phyloP scores from a whole-genome alignment of 2,329 filamentous ascomycete species.

The Ascochyta koolunga region DNA sequence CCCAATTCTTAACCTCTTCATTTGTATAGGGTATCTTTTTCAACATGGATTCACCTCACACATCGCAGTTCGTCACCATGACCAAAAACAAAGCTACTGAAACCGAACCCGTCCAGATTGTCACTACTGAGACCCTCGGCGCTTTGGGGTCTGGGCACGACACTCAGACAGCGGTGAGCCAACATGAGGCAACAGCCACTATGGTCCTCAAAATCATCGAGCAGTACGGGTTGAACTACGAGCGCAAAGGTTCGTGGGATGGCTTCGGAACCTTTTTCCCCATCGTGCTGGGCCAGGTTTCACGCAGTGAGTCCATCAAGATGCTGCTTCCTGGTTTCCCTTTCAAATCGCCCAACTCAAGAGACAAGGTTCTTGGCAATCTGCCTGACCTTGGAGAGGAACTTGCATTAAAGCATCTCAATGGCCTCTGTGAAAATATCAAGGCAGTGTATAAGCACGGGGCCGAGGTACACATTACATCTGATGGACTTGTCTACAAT shows the following conservation, averaged over 20 bases:
- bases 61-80: background rate
- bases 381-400: slow-evolving; percentile 54
- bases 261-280: slow-evolving; percentile 32
- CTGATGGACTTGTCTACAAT: slow-evolving; percentile 53
- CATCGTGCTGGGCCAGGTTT: slow-evolving; percentile 24
- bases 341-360: slow-evolving; percentile 65
- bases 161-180: background rate
- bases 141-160: background rate
- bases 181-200: slow-evolving; percentile 18
- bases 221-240: slow-evolving; percentile 31
- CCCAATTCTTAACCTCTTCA: background rate
- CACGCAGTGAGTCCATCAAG: slow-evolving; percentile 27
- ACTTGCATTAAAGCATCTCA: slow-evolving; percentile 51
- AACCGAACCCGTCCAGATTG: background rate
- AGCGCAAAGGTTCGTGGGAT: slow-evolving; percentile 33
- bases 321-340: slow-evolving; percentile 63
- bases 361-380: slow-evolving; percentile 60
- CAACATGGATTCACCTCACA: slow-evolving; percentile 7
- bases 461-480: slow-evolving; percentile 51
- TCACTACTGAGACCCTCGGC: slow-evolving; percentile 6
- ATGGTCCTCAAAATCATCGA: slow-evolving; percentile 28
- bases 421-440: slow-evolving; percentile 51
- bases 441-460: slow-evolving; percentile 49
- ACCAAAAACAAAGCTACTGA: background rate
- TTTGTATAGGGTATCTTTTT: background rate